Evolutionary conservation across 805 yeast genomes (phyloP).

Genomic region (Myxozyma geophila): DNA sequence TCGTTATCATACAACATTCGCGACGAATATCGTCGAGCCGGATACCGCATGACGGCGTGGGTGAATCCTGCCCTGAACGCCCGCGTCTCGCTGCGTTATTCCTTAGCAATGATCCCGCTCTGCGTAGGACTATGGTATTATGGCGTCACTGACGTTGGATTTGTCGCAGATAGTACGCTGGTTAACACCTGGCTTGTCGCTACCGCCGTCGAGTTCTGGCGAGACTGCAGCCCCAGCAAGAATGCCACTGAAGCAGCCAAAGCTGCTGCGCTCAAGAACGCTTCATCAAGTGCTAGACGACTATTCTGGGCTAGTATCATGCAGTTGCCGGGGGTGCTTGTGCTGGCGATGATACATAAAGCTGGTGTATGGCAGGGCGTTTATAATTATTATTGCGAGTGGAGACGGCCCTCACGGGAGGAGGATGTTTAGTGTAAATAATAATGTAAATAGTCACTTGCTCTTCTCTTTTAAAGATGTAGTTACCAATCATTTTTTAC

Average conservation of each 20-base stretch:
- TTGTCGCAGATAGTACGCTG: conserved; percentile 77
- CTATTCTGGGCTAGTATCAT: conserved; percentile 93
- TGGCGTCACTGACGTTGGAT: conserved; percentile 80
- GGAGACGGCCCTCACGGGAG: not conserved
- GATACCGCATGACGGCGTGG: conserved; percentile 97
- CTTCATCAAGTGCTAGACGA: conserved; percentile 71
- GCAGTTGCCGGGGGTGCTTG: conserved; percentile 88
- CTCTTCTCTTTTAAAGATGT: no score
- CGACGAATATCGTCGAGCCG: conserved; percentile 87
- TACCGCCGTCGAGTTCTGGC: conserved; percentile 82
- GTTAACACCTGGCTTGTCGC: conserved; percentile 86
- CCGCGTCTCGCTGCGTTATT: conserved; percentile 87
- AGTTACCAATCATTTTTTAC: no score
- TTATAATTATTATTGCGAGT: conserved; percentile 37
- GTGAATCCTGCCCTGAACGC: conserved; percentile 91
- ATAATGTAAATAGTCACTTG: not conserved
- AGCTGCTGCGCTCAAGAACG: conserved; percentile 10
- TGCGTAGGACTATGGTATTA: conserved; percentile 81
- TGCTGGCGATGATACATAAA: conserved; percentile 92
- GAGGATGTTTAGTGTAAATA: not conserved
- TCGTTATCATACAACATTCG: conserved; percentile 86
- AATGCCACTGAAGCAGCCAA: no score
- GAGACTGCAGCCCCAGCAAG: conserved; percentile 54
- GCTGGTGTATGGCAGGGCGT: conserved; percentile 92
- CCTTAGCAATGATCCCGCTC: conserved; percentile 90